These are phyloP conservation scores for Suhomyces bokatorum DNA, from an alignment of 1,139 yeast species.

Conservation along the genomic window DNA sequence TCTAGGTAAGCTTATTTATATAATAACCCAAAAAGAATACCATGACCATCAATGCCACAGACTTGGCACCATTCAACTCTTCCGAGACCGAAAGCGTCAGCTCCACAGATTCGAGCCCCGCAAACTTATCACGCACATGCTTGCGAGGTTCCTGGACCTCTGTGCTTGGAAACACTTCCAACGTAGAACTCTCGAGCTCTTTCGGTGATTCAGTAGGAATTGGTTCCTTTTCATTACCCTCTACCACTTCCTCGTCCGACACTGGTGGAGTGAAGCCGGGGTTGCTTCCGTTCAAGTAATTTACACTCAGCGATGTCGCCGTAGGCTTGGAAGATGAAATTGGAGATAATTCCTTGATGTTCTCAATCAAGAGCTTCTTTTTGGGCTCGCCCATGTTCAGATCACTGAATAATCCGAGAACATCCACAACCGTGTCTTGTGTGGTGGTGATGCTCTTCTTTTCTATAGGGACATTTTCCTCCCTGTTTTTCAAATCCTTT, in stretches of 20 bases:
- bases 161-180: background rate
- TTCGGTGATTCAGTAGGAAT: background rate
- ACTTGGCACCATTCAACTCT: slow-evolving; percentile 12
- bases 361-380: slow-evolving; percentile 6
- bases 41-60: slow-evolving; percentile 11
- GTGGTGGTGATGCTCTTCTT: slow-evolving; percentile 16
- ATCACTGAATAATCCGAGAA: slow-evolving; percentile 17
- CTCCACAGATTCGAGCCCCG: slow-evolving; percentile 6
- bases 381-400: slow-evolving; percentile 3
- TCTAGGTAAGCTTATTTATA: slow-evolving; percentile 10
- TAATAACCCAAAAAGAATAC: slow-evolving; percentile 12
- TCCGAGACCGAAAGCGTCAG: slow-evolving; percentile 10
- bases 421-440: slow-evolving; percentile 18
- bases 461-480: background rate
- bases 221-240: background rate
- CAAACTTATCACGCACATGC: background rate
- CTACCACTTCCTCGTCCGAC: slow-evolving; percentile 17
- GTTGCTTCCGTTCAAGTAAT: slow-evolving; percentile 1
- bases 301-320: background rate
- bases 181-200: background rate
- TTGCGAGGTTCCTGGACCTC: background rate
- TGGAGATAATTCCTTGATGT: slow-evolving; percentile 7
- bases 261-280: slow-evolving; percentile 24
- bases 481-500: background rate
- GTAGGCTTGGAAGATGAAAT: background rate